Evolutionary conservation across 768 basidiomycete species (phyloP).

Genomic region (Collybia sp.): DNA sequence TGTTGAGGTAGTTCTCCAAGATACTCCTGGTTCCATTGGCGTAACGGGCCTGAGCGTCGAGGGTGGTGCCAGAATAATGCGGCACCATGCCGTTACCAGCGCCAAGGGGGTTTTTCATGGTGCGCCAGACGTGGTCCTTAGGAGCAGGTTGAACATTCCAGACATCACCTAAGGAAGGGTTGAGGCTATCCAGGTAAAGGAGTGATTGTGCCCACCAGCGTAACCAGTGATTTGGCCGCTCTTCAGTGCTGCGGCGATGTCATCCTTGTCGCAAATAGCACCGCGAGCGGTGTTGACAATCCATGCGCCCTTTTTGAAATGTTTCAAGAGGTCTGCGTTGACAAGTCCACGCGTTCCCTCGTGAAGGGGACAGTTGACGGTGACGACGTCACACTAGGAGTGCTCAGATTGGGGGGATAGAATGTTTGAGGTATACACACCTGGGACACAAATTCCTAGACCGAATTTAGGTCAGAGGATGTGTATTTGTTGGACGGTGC

Average conservation of each 20-base stretch:
- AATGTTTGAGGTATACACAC: too few relatives aligned
- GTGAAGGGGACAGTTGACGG: slow-evolving; percentile 88
- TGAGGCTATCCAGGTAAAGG: too few relatives aligned
- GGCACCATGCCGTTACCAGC: slow-evolving; percentile 90
- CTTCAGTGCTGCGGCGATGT: slow-evolving; percentile 70
- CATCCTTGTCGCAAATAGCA: slow-evolving; percentile 84
- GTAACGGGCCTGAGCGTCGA: slow-evolving; percentile 87
- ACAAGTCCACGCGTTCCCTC: slow-evolving; percentile 79
- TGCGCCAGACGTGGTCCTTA: slow-evolving; percentile 82
- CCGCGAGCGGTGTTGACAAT: slow-evolving; percentile 93
- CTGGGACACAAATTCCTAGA: slow-evolving; percentile 20
- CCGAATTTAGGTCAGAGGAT: neutral
- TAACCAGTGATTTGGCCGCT: slow-evolving; percentile 71
- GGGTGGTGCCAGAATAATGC: slow-evolving; percentile 84
- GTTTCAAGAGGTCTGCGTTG: slow-evolving; percentile 75
- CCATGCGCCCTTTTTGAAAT: slow-evolving; percentile 92
- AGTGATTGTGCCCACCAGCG: slow-evolving; percentile 21
- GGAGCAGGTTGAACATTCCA: slow-evolving; percentile 90
- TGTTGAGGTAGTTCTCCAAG: slow-evolving; percentile 62
- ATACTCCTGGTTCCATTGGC: slow-evolving; percentile 69
- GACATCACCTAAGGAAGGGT: slow-evolving; percentile 47
- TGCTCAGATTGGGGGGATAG: too few relatives aligned
- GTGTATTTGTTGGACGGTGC: neutral
- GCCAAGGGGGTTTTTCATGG: slow-evolving; percentile 72
- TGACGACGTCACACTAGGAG: slow-evolving; percentile 66